phyloP scores from a whole-genome alignment of 768 basidiomycete genomes.

The Trametes cubensis region DNA sequence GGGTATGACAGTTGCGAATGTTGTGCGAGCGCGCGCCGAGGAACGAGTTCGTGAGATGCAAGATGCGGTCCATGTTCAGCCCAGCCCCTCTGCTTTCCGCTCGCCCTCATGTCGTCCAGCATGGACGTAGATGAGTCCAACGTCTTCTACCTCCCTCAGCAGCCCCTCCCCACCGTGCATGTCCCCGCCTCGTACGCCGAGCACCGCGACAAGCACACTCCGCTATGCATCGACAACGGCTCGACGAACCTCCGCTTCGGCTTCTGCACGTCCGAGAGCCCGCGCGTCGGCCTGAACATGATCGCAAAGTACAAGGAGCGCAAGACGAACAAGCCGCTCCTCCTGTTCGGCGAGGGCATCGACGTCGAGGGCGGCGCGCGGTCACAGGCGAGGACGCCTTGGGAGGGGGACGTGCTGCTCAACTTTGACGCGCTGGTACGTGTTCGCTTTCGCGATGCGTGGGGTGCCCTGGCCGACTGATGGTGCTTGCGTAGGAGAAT shows the following conservation, averaged over 20 bases:
- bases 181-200: conserved; percentile 50
- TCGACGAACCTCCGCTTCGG: conserved; percentile 83
- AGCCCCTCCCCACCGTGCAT: conserved; percentile 39
- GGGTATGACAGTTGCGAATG: conserved; percentile 6
- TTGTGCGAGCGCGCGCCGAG: conserved; percentile 12
- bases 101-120: neutral
- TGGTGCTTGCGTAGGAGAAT: conserved; percentile 68
- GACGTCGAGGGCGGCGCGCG: conserved; percentile 86
- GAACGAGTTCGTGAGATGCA: conserved; percentile 4
- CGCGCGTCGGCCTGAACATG: conserved; percentile 67
- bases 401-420: conserved; percentile 92
- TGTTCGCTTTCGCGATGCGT: conserved; percentile 18
- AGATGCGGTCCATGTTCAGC: neutral
- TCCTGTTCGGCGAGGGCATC: conserved; percentile 86
- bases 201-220: conserved; percentile 54
- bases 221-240: conserved; percentile 90
- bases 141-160: conserved; percentile 16
- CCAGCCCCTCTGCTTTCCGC: neutral
- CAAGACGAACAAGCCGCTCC: conserved; percentile 75
- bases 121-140: conserved; percentile 22
- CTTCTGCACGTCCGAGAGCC: conserved; percentile 63
- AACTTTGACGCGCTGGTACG: conserved; percentile 93
- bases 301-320: conserved; percentile 90
- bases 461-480: conserved; percentile 1
- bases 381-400: conserved; percentile 77